A percentile compares a stretch with the other conserved stretches of the same genome.
Evolutionary conservation across 306 rosid species (phyloP).

Genomic region (Begonia fuchsioides): DNA sequence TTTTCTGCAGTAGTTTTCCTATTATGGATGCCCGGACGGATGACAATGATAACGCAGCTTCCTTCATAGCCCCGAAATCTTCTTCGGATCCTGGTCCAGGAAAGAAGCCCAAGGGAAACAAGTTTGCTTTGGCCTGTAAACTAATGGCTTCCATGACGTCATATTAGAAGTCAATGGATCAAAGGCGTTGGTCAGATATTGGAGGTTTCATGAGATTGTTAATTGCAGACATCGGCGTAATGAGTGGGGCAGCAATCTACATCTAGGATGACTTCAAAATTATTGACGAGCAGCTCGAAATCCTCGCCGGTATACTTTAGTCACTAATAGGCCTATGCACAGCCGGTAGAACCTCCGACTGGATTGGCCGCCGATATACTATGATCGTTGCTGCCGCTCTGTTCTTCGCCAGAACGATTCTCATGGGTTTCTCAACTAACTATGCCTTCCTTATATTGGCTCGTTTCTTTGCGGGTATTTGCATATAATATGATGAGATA

Average conservation of each 20-base stretch:
- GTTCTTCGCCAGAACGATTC: conserved; percentile 59
- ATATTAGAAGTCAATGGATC: background rate
- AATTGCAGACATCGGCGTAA: conserved; percentile 7
- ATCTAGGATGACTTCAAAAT: conserved; percentile 6
- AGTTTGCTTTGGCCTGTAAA: conserved; percentile 1
- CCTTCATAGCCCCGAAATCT: background rate
- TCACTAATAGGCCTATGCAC: conserved; percentile 13
- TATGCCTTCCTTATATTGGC: conserved; percentile 76
- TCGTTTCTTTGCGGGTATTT: conserved; percentile 60
- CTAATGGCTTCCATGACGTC: conserved; percentile 8
- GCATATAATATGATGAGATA: conserved; percentile 68
- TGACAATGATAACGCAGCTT: background rate
- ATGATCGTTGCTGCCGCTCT: conserved; percentile 42
- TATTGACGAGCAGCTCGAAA: conserved; percentile 6
- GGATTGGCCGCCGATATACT: conserved; percentile 86
- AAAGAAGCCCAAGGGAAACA: conserved; percentile 4
- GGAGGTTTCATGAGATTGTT: background rate
- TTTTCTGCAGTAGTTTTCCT: no score
- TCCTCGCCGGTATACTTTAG: conserved; percentile 10
- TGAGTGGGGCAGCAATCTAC: conserved; percentile 10
- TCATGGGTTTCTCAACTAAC: conserved; percentile 76
- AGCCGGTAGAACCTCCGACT: conserved; percentile 80
- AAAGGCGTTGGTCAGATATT: background rate
- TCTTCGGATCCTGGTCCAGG: conserved; percentile 7
- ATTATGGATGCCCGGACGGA: conserved; percentile 6